phyloP scores from a whole-genome alignment of 768 basidiomycete genomes.

The Suillus placidus region DNA sequence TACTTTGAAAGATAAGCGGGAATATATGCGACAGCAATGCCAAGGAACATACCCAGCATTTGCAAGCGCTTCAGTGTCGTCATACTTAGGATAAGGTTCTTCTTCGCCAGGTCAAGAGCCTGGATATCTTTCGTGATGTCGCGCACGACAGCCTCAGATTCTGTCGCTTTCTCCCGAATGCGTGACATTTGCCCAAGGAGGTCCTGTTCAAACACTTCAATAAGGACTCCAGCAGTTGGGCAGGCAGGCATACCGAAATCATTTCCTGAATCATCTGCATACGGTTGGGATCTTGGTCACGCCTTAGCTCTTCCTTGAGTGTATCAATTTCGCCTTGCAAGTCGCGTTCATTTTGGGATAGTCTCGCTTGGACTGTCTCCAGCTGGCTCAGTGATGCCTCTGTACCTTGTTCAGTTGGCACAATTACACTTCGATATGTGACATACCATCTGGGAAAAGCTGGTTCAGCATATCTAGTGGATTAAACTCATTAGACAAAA shows the following conservation, averaged over 20 bases:
- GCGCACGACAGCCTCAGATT: slow-evolving; percentile 94
- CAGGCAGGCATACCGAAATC: slow-evolving; percentile 70
- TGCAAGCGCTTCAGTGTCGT: slow-evolving; percentile 87
- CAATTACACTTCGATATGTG: slow-evolving; percentile 9
- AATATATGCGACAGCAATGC: neutral
- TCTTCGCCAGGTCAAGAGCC: slow-evolving; percentile 89
- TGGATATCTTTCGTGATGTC: slow-evolving; percentile 98
- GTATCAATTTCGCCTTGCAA: slow-evolving; percentile 72
- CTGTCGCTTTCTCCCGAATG: slow-evolving; percentile 95
- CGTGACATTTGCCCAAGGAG: slow-evolving; percentile 93
- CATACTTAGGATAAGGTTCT: slow-evolving; percentile 88
- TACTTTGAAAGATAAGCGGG: slow-evolving; percentile 46
- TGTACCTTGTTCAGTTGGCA: slow-evolving; percentile 32
- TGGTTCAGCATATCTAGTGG: slow-evolving; percentile 55
- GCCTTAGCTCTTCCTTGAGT: slow-evolving; percentile 66
- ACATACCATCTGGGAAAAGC: slow-evolving; percentile 79
- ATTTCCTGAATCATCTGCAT: slow-evolving; percentile 95
- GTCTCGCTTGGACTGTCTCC: slow-evolving; percentile 66
- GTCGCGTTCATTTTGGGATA: slow-evolving; percentile 68
- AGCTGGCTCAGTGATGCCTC: slow-evolving; percentile 78
- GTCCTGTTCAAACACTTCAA: slow-evolving; percentile 55
- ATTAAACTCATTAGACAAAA: slow-evolving; percentile 58
- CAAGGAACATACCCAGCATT: slow-evolving; percentile 76
- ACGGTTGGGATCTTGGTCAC: slow-evolving; percentile 82
- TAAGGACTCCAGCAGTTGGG: slow-evolving; percentile 10